A percentile compares a stretch with the other conserved stretches of the same genome.
Conservation (phyloP, 139 green algal genomes). For the Spirogloea muscicola region DNA sequence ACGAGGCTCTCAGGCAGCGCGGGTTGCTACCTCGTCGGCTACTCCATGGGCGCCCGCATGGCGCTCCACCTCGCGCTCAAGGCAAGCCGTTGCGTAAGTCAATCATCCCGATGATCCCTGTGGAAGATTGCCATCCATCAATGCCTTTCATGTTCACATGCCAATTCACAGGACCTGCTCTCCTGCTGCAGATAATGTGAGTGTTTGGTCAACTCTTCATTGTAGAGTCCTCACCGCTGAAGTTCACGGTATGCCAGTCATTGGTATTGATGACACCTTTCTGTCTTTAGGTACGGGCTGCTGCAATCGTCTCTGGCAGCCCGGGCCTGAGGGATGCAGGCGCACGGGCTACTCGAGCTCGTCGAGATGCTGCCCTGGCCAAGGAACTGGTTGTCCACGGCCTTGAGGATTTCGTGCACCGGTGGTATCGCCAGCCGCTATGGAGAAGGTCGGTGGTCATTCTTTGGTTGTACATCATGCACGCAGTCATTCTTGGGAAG, state of each 20-base stretch:
- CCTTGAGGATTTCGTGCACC: slow-evolving; percentile 20
- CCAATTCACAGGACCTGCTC: no score
- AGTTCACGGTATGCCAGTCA: no score
- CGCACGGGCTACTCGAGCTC: background rate
- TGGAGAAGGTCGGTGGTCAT: slow-evolving; percentile 16
- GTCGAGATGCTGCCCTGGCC: background rate
- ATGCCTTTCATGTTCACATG: no score
- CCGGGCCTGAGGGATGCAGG: slow-evolving; percentile 2
- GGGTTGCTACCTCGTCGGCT: slow-evolving; percentile 39
- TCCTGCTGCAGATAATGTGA: no score
- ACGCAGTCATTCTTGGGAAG: no score
- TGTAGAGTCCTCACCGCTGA: no score
- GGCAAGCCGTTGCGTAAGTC: no score
- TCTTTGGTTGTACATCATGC: no score
- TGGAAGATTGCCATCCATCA: no score
- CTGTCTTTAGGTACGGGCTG: slow-evolving; percentile 1
- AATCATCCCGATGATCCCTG: no score
- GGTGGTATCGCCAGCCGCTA: slow-evolving; percentile 23
- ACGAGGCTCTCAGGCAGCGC: background rate
- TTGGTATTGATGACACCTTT: no score
- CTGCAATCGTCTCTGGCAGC: slow-evolving; percentile 4
- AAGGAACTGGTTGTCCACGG: background rate
- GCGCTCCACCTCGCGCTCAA: slow-evolving; percentile 37
- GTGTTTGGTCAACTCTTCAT: no score
- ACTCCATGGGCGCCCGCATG: slow-evolving; percentile 49